Percentiles rank a stretch among this genome's conserved stretches.
phyloP scores from a whole-genome alignment of 2,329 filamentous ascomycete species.

The Aspergillus sp. region DNA sequence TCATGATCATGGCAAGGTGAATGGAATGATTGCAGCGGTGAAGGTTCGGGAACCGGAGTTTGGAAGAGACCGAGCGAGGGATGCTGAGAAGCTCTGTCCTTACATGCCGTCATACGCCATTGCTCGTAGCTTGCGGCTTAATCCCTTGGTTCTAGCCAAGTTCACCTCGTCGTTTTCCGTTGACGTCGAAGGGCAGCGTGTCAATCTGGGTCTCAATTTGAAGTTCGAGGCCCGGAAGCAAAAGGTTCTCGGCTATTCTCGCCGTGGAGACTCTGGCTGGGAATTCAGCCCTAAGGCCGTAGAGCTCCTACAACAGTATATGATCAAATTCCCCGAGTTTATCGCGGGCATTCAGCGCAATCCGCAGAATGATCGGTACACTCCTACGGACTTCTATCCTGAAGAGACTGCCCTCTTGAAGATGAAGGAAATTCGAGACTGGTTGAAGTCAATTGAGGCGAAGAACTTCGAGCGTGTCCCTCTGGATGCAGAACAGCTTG shows the following conservation, averaged over 20 bases:
- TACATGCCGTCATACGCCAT: slow-evolving; percentile 91
- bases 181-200: slow-evolving; percentile 73
- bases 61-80: slow-evolving; percentile 69
- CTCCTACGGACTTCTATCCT: slow-evolving; percentile 83
- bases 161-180: slow-evolving; percentile 94
- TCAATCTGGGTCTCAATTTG: slow-evolving; percentile 91
- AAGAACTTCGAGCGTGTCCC: slow-evolving; percentile 95
- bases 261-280: slow-evolving; percentile 84
- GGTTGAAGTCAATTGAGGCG: slow-evolving; percentile 88
- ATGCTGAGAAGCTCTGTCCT: slow-evolving; percentile 68
- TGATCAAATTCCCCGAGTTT: slow-evolving; percentile 93
- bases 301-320: slow-evolving; percentile 79
- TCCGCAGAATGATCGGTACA: slow-evolving; percentile 79
- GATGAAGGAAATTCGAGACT: slow-evolving; percentile 90
- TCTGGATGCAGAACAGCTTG: slow-evolving; percentile 91
- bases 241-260: slow-evolving; percentile 94
- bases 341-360: slow-evolving; percentile 85
- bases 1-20: slow-evolving; percentile 73
- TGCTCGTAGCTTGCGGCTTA: slow-evolving; percentile 76
- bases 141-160: slow-evolving; percentile 88
- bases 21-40: slow-evolving; percentile 73
- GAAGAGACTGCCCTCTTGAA: slow-evolving; percentile 70
- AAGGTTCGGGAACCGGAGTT: slow-evolving; percentile 79
- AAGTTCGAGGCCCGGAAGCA: slow-evolving; percentile 96
- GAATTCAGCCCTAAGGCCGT: slow-evolving; percentile 89